Evolutionary conservation across 2,329 filamentous ascomycete species (phyloP).

Genomic region (Gaeumannomyces tritici): DNA sequence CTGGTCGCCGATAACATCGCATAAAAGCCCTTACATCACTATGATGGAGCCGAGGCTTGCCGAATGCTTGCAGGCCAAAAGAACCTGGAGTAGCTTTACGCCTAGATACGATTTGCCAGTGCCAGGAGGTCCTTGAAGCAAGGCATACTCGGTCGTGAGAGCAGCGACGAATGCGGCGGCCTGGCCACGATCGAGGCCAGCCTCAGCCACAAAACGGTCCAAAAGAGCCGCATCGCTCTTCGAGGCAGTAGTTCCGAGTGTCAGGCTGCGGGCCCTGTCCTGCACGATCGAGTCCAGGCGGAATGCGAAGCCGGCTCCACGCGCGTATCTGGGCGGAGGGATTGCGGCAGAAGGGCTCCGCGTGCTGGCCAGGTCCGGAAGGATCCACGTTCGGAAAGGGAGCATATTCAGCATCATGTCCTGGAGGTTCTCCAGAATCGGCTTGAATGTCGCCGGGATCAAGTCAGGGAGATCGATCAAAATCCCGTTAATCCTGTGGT

Average conservation of each 20-base stretch:
- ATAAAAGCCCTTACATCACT: slow-evolving; percentile 20
- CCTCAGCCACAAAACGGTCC: slow-evolving; percentile 18
- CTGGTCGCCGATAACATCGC: too few species aligned
- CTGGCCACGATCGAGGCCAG: slow-evolving; percentile 45
- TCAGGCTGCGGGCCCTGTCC: slow-evolving; percentile 11
- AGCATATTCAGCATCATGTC: slow-evolving; percentile 29
- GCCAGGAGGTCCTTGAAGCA: slow-evolving; percentile 63
- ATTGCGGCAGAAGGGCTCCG: slow-evolving; percentile 13
- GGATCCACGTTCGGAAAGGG: slow-evolving; percentile 7
- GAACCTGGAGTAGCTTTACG: slow-evolving; percentile 44
- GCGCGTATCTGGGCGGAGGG: slow-evolving; percentile 40
- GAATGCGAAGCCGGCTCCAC: slow-evolving; percentile 37
- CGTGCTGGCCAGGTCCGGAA: too few species aligned
- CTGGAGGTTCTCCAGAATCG: slow-evolving; percentile 47
- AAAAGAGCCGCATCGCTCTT: slow-evolving; percentile 7
- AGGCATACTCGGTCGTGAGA: slow-evolving; percentile 40
- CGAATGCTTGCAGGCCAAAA: slow-evolving; percentile 32
- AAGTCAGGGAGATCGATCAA: slow-evolving; percentile 55
- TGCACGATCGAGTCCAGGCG: slow-evolving; percentile 24
- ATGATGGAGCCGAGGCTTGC: slow-evolving; percentile 36
- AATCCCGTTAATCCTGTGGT: slow-evolving; percentile 10
- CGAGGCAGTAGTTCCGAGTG: slow-evolving; percentile 10
- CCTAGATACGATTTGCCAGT: slow-evolving; percentile 60
- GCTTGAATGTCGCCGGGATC: slow-evolving; percentile 46
- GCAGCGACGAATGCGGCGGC: slow-evolving; percentile 35